phyloP scores from a whole-genome alignment of 148 eudicot genomes.

The Tetragonia tetragonoides region DNA sequence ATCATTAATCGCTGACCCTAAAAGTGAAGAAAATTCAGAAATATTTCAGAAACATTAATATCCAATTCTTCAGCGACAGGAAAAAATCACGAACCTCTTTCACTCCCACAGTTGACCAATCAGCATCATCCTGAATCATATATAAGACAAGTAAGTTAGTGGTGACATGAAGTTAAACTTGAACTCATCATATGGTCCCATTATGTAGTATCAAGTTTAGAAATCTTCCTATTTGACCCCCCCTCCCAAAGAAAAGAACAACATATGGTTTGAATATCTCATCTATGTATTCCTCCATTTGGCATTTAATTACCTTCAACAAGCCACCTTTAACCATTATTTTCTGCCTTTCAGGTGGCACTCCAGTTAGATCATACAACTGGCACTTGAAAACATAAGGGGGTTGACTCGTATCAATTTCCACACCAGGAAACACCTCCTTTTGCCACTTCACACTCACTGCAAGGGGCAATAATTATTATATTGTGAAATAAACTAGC shows the following conservation, averaged over 20 bases:
- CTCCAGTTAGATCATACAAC: conserved; percentile 88
- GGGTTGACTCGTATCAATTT: conserved; percentile 82
- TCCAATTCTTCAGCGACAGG: conserved; percentile 3
- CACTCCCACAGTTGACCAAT: conserved; percentile 84
- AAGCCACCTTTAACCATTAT: conserved; percentile 98
- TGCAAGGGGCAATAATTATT: conserved; percentile 29
- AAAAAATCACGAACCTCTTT: conserved; percentile 64
- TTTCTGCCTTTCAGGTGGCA: conserved; percentile 97
- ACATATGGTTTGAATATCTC: background rate
- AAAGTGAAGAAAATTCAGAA: conserved; percentile 16
- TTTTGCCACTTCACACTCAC: conserved; percentile 99
- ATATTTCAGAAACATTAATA: conserved; percentile 13
- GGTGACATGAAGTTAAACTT: background rate
- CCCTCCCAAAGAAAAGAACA: too few species aligned
- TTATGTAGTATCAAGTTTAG: background rate
- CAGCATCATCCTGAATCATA: conserved; percentile 81
- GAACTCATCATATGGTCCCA: background rate
- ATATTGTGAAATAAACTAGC: background rate
- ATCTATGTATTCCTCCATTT: background rate
- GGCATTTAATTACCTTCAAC: conserved; percentile 61
- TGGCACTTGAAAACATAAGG: conserved; percentile 92
- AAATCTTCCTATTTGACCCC: background rate
- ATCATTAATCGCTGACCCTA: conserved; percentile 98
- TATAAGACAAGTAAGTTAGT: conserved; percentile 12
- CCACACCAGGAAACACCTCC: conserved; percentile 69